Conservation (phyloP, 2,329 filamentous ascomycete genomes). For the Cryphonectria naterciae region DNA sequence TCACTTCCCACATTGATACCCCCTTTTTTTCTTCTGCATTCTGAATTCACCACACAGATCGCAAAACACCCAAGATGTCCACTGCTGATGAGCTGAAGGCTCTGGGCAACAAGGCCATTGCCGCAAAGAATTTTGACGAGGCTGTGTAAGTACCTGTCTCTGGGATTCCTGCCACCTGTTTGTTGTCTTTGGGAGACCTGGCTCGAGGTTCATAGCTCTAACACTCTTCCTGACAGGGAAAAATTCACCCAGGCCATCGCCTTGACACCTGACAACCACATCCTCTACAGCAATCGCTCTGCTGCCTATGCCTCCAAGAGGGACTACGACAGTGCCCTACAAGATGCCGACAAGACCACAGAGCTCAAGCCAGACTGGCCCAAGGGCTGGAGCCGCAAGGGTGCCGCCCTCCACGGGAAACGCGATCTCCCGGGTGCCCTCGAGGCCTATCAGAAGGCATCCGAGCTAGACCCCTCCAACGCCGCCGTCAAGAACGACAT, state of each 20-base stretch:
- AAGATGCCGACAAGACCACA: slow-evolving; percentile 91
- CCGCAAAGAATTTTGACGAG: slow-evolving; percentile 93
- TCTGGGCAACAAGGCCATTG: slow-evolving; percentile 97
- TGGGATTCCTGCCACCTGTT: background rate
- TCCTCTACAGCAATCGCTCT: slow-evolving; percentile 97
- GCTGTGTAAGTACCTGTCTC: slow-evolving; percentile 73
- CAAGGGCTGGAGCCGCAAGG: slow-evolving; percentile 94
- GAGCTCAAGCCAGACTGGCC: slow-evolving; percentile 97
- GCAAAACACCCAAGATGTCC: slow-evolving; percentile 49
- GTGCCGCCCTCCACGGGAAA: slow-evolving; percentile 83
- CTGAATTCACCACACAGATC: no score
- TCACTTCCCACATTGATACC: background rate
- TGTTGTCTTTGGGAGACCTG: background rate
- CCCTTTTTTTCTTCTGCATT: background rate
- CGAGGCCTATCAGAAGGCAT: slow-evolving; percentile 91
- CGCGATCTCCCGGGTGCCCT: slow-evolving; percentile 84
- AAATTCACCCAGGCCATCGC: slow-evolving; percentile 95
- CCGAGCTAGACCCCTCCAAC: slow-evolving; percentile 90
- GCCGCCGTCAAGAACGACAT: slow-evolving; percentile 90
- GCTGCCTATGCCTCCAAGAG: slow-evolving; percentile 86
- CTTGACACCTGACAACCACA: slow-evolving; percentile 82
- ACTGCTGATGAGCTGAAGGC: slow-evolving; percentile 85
- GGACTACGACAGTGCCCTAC: slow-evolving; percentile 81
- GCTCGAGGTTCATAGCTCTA: background rate
- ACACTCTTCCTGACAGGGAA: slow-evolving; percentile 59